Base-by-base conservation (phyloP, 306 rosid genomes). In the Casuarina glauca region DNA sequence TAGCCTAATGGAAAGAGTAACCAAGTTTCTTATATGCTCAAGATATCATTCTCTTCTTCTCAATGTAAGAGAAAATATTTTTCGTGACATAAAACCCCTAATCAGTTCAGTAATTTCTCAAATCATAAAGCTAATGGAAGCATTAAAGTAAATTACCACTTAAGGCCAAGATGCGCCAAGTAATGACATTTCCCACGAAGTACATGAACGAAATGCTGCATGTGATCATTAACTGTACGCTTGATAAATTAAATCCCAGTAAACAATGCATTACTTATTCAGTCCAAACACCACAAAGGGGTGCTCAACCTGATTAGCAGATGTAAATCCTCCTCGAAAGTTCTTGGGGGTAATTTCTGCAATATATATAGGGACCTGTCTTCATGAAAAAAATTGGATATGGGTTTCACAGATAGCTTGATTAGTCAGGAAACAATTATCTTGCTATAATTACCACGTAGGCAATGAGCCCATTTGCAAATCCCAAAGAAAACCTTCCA, bases 401-500 rank as follows among this genome's bases (percentile, higher is more conserved):
- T 3, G 6, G 3, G 2, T 58, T 58, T 9, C 16, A 9, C 64
- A 9, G 35, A 58, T 58, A 58, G 64, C 39, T 58, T 20, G 26
- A 26, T 58, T 26, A 58, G 11, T 8, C 26, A 35, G 32, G 64
- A 26, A 44, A n/a, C 4, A 13, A 32, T 62, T 4, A 55, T 51
- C 67, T 73, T 9, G 43, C 43, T 53, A 45, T 73, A 81, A 54
- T 36, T 49, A 91, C 98, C 96, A 77, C 93, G 64, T 85, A 91
- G 82, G 94, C 88, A 50, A 94, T 86, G 69, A 91, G 67, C 71
- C 96, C 94, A 83, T 89, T 94, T 71, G 93, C 96, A 87, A 81
- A 87, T 88, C 98, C 97, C 20, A 89, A 81, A 53, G 89, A 79
- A 61, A 91, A 76, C 79, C 97, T 89, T 89, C 96, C 98, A 49